Percentiles rank a stretch among this genome's conserved stretches.
Conservation (phyloP, 2,329 filamentous ascomycete genomes). For the Nothopassalora personata region DNA sequence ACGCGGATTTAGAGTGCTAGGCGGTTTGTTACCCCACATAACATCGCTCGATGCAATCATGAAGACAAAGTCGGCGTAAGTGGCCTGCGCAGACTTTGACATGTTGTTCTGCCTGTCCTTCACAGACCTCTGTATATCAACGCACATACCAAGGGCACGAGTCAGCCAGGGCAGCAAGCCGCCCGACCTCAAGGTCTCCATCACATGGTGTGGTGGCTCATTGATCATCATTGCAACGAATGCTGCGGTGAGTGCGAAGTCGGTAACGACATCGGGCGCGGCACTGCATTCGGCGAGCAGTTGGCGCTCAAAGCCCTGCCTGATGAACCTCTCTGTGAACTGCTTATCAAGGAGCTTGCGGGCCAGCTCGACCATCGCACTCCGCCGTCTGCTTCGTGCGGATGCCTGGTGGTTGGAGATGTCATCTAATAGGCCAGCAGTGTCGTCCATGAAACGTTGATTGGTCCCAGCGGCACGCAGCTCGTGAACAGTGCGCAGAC, state of each 20-base stretch:
- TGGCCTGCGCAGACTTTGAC: conserved; percentile 57
- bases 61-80: conserved; percentile 52
- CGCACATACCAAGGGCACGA: conserved; percentile 46
- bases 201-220: conserved; percentile 55
- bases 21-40: conserved; percentile 56
- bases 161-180: conserved; percentile 42
- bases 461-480: conserved; percentile 55
- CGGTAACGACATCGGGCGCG: conserved; percentile 42
- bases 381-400: conserved; percentile 46
- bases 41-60: conserved; percentile 36
- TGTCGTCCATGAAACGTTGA: conserved; percentile 51
- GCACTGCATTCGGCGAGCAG: conserved; percentile 58
- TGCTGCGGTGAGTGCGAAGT: conserved; percentile 60
- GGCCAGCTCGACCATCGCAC: conserved; percentile 52
- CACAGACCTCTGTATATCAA: conserved; percentile 51
- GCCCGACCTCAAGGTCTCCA: conserved; percentile 46
- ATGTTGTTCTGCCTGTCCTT: conserved; percentile 64
- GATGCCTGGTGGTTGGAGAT: conserved; percentile 44
- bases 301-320: conserved; percentile 65
- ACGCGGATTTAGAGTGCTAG: conserved; percentile 55
- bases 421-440: conserved; percentile 55
- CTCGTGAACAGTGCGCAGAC: conserved; percentile 56
- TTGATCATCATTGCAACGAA: conserved; percentile 58
- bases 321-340: conserved; percentile 65
- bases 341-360: conserved; percentile 52